A percentile compares a stretch with the other conserved stretches of the same genome.
phyloP scores from a whole-genome alignment of 2,329 filamentous ascomycete species.

The Pestalotiopsis sp. region DNA sequence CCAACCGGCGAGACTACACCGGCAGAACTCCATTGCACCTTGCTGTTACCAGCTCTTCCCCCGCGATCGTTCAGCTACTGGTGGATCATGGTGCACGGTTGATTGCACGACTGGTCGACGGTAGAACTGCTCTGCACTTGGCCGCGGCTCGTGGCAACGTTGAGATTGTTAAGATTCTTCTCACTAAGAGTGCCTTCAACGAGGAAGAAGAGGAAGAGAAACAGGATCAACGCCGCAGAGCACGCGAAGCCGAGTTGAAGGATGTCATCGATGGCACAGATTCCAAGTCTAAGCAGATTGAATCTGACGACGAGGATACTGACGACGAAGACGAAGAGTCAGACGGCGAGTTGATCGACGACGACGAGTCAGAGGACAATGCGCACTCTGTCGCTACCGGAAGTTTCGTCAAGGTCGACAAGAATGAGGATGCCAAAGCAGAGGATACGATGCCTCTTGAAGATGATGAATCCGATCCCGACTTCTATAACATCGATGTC shows the following conservation, averaged over 20 bases:
- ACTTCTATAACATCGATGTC: constrained; percentile 78
- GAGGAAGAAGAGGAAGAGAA: constrained; percentile 68
- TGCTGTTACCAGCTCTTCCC: constrained; percentile 68
- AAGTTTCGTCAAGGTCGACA: constrained; percentile 72
- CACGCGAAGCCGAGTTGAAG: constrained; percentile 29
- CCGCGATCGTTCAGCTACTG: constrained; percentile 70
- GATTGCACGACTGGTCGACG: constrained; percentile 75
- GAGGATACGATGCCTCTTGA: constrained; percentile 50
- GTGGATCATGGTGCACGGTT: constrained; percentile 74
- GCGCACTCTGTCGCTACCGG: constrained; percentile 62
- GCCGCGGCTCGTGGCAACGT: constrained; percentile 70
- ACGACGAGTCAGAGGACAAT: constrained; percentile 53
- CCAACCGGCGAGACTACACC: constrained; percentile 76
- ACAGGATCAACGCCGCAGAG: constrained; percentile 49
- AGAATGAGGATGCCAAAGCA: constrained; percentile 38
- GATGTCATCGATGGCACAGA: constrained; percentile 20
- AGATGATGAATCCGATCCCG: constrained; percentile 68
- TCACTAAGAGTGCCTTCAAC: constrained; percentile 75
- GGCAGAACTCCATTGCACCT: constrained; percentile 80
- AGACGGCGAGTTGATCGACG: constrained; percentile 50
- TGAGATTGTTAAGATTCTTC: constrained; percentile 71
- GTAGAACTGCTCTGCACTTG: constrained; percentile 80
- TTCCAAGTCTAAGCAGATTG: not conserved
- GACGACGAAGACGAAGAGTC: constrained; percentile 39
- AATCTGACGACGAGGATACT: constrained; percentile 30